A percentile compares a stretch with the other conserved stretches of the same genome.
Evolutionary conservation across 495 filamentous ascomycete genomes (phyloP).

Genomic region (Friedmanniomyces simplex): DNA sequence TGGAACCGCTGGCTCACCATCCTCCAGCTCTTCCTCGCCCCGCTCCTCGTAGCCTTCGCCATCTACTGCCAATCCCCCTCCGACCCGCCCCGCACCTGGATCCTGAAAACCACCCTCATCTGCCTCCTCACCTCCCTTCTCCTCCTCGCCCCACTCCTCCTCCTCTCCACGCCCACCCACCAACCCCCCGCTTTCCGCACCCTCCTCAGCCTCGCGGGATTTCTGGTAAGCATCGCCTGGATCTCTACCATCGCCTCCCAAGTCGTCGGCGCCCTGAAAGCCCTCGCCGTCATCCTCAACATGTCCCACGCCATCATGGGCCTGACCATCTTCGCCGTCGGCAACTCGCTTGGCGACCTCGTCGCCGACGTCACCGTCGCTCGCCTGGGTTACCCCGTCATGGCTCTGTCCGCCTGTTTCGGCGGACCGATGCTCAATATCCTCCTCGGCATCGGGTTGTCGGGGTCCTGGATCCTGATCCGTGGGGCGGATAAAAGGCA

Average conservation of each 20-base stretch:
- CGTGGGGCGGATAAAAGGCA: slow-evolving; percentile 44
- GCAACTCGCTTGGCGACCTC: slow-evolving; percentile 88
- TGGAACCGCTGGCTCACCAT: slow-evolving; percentile 89
- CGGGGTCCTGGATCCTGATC: slow-evolving; percentile 75
- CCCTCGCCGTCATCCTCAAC: slow-evolving; percentile 80
- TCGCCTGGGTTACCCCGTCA: slow-evolving; percentile 84
- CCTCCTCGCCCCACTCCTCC: slow-evolving; percentile 50
- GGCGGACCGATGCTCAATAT: slow-evolving; percentile 98
- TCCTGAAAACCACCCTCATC: slow-evolving; percentile 56
- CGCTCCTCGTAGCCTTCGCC: slow-evolving; percentile 69
- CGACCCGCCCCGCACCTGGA: slow-evolving; percentile 31
- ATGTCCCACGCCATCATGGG: slow-evolving; percentile 96
- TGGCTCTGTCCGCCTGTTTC: slow-evolving; percentile 93
- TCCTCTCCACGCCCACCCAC: slow-evolving; percentile 46
- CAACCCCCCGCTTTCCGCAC: slow-evolving; percentile 56
- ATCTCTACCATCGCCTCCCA: slow-evolving; percentile 93
- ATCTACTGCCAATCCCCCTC: slow-evolving; percentile 48
- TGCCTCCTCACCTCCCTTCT: slow-evolving; percentile 60
- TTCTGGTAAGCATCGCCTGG: slow-evolving; percentile 84
- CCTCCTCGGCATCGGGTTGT: slow-evolving; percentile 80
- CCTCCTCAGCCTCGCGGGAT: slow-evolving; percentile 79
- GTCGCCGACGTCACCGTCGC: slow-evolving; percentile 94
- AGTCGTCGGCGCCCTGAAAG: slow-evolving; percentile 90
- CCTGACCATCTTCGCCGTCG: slow-evolving; percentile 91
- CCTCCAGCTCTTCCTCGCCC: slow-evolving; percentile 77